Evolutionary conservation across 169 alveolate species (phyloP), one percentile per base, ranked within the genome.

Genomic region (Cytauxzoon felis): DNA sequence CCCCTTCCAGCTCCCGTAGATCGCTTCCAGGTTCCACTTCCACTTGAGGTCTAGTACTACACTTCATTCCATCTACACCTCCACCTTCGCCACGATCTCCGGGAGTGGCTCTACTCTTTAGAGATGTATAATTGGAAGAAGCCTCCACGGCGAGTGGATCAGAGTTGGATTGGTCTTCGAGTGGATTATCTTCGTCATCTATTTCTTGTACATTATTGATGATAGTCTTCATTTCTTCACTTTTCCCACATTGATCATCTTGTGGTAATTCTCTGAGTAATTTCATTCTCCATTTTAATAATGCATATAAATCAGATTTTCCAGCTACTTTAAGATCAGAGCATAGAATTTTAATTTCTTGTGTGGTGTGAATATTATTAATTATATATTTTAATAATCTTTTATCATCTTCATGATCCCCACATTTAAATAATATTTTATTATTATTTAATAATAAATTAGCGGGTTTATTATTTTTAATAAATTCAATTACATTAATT

Each of bases 251-350:
- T 18, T 49, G 70, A n/a, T 56, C 33, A 30, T 9, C 16, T 33
- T 38, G 23, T 23, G 54, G 56, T 9, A 67, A 27, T 6, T 43
- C 53, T 40, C 54, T 78, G 56, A 59, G 41, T 23, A 90, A 58
- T 49, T 78, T 81, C 33, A 82, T 67, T 23, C 97, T 68, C 97
- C 97, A 93, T 67, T 92, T 92, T 33, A 93, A 75, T 19, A 93
- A 60, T 23, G 69, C 81, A 56, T 78, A 80, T 13, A 93, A 69
- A 32, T 93, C 97, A 1, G 89, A 59, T 21, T 91, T 90, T 3
- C 97, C 97, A 23, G 93, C 84, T 27, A 93, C 95, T 73, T 90
- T 72, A 9, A 91, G 56, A 49, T 80, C 92, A n/a, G 80, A 69
- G 34, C 93, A 91, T 19, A 86, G 75, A 18, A 53, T 79, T 24